Evolutionary conservation across 1,284 basidiomycete genomes (phyloP).

Genomic region (Tylopilus sp.): DNA sequence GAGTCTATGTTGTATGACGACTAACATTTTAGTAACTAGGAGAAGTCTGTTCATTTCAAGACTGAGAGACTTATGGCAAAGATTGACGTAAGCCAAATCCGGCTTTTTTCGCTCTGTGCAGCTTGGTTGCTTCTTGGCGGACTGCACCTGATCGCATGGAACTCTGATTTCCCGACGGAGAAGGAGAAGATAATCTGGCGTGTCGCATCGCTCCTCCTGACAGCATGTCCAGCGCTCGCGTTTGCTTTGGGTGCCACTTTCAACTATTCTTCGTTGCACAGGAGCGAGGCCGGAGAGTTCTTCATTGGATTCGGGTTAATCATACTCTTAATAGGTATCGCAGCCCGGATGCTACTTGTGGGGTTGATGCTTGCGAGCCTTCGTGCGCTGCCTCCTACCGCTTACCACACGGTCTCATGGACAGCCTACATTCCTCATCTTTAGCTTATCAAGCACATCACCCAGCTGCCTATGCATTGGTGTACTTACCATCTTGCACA

Average conservation of each 20-base stretch:
- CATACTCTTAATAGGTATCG: background rate
- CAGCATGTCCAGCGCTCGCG: background rate
- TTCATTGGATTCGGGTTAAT: no score
- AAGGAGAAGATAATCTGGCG: background rate
- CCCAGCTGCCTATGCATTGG: no score
- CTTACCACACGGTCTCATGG: background rate
- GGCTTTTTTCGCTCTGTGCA: background rate
- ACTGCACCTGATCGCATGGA: constrained; percentile 1
- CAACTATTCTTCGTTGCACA: no score
- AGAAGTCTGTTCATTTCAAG: background rate
- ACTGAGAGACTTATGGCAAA: background rate
- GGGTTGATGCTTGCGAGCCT: constrained; percentile 6
- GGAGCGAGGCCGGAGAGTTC: no score
- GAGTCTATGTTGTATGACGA: background rate
- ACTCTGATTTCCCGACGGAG: background rate
- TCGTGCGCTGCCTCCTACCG: background rate
- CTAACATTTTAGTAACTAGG: background rate
- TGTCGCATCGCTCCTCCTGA: background rate
- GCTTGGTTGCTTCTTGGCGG: background rate
- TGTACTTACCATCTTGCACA: no score
- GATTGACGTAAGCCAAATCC: no score
- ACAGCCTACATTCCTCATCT: constrained; percentile 4
- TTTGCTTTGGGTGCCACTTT: no score
- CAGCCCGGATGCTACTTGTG: background rate
- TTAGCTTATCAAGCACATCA: no score